Percentiles rank a stretch among this genome's conserved stretches.
Conservation (phyloP, 2,329 filamentous ascomycete genomes). For the Pyricularia sp. region DNA sequence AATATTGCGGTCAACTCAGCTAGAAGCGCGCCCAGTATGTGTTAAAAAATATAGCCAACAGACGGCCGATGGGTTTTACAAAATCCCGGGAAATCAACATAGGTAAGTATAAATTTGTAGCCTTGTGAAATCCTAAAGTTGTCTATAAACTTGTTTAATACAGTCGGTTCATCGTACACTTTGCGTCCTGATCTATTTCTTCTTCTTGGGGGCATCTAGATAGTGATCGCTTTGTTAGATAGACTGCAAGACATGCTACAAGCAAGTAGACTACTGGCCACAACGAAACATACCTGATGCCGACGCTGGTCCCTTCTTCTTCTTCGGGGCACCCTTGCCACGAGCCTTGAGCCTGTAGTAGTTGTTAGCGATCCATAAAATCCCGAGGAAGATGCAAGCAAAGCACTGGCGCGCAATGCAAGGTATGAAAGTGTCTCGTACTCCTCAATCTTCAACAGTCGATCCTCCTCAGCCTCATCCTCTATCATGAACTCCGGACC, state of each 20-base stretch:
- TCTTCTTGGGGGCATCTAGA: conserved; percentile 22
- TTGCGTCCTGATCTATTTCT: not conserved
- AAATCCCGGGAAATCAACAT: not conserved
- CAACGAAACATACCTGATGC: conserved; percentile 17
- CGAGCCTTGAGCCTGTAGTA: conserved; percentile 52
- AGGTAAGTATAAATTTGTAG: not conserved
- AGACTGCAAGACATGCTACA: conserved; percentile 5
- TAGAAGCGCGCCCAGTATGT: no score
- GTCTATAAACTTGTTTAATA: conserved; percentile 5
- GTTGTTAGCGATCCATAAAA: conserved; percentile 6
- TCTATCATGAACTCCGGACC: conserved; percentile 52
- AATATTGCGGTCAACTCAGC: no score
- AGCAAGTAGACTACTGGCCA: conserved; percentile 14
- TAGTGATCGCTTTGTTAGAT: not conserved
- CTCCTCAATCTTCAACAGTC: conserved; percentile 62
- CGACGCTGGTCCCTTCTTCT: conserved; percentile 52
- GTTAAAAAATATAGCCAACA: not conserved
- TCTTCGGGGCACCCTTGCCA: conserved; percentile 81
- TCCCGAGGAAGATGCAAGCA: not conserved
- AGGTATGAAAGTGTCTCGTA: conserved; percentile 20
- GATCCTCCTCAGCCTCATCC: conserved; percentile 67
- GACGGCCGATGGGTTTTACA: not conserved
- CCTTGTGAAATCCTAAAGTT: not conserved
- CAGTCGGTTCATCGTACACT: conserved; percentile 5
- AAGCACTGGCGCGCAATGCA: not conserved